phyloP scores from a whole-genome alignment of 1,284 basidiomycete genomes.

The Ustilago crameri region DNA sequence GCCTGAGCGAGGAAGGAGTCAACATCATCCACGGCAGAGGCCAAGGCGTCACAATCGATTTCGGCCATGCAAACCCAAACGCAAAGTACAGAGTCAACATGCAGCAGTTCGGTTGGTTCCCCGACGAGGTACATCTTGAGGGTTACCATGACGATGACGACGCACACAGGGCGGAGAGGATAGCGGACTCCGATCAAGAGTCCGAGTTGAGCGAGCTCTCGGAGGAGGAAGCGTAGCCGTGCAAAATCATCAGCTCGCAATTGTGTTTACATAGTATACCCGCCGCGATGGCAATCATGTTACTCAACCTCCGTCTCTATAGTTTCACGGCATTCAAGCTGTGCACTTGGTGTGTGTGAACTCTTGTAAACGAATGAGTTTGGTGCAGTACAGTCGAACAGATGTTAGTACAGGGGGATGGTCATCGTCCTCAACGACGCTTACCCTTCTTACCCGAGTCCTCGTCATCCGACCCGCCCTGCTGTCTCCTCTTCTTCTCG shows the following conservation, averaged over 20 bases:
- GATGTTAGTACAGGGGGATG: not conserved
- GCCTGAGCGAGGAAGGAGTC: constrained; percentile 53
- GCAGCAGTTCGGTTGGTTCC: constrained; percentile 51
- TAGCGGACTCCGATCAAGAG: not conserved
- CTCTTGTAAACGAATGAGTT: too few species aligned
- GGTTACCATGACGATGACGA: constrained; percentile 20
- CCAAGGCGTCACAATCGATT: constrained; percentile 43
- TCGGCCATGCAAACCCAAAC: constrained; percentile 40
- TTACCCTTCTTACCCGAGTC: constrained; percentile 39
- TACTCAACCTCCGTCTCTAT: too few species aligned
- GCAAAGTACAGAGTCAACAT: constrained; percentile 43
- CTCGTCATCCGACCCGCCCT: constrained; percentile 55
- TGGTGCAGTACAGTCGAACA: too few species aligned
- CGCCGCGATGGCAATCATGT: constrained; percentile 3
- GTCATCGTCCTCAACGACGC: constrained; percentile 34
- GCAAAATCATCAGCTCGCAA: not conserved
- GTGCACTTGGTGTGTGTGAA: too few species aligned
- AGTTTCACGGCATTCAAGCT: too few species aligned
- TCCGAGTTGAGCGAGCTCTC: constrained; percentile 37
- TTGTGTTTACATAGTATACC: constrained; percentile 12
- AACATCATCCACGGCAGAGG: constrained; percentile 42
- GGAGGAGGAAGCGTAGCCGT: constrained; percentile 8
- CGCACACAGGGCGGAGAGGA: constrained; percentile 6
- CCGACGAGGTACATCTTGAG: constrained; percentile 31
- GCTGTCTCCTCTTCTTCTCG: constrained; percentile 57